Conservation (phyloP, 2,329 filamentous ascomycete species). For the Apiospora koreana region DNA sequence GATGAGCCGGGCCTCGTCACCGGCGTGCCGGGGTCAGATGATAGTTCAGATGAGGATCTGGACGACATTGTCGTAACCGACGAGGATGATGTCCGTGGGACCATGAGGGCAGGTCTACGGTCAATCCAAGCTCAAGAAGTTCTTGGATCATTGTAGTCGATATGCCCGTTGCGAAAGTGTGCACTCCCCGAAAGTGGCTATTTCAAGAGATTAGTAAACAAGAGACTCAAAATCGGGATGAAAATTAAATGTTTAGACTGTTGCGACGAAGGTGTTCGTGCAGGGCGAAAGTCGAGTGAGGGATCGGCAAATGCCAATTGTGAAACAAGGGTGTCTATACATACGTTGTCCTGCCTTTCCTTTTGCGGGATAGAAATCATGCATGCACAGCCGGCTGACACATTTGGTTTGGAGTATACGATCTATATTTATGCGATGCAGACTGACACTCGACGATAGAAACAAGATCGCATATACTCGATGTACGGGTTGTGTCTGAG, state of each 20-base stretch:
- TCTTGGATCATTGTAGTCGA: constrained; percentile 1
- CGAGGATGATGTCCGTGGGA: neutral
- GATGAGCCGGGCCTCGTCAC: neutral
- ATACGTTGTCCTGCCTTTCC: neutral
- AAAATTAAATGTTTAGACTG: neutral
- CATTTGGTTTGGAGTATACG: neutral
- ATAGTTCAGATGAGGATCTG: neutral
- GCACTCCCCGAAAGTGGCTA: neutral
- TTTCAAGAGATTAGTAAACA: neutral
- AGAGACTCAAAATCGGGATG: neutral
- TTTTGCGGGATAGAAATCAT: neutral
- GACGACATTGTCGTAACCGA: constrained; percentile 5
- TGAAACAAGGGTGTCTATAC: neutral
- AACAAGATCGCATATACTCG: neutral
- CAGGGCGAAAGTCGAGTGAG: neutral
- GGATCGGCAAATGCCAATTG: neutral
- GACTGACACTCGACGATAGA: neutral
- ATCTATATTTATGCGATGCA: constrained; percentile 4
- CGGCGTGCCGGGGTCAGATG: neutral
- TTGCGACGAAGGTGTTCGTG: neutral
- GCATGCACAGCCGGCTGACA: constrained; percentile 6
- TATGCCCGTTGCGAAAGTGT: neutral
- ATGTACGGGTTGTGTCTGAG: neutral
- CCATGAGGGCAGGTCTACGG: constrained; percentile 2
- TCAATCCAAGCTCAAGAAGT: neutral